Evolutionary conservation across 73 alveolate species (phyloP), one percentile per base, ranked within the genome.

Genomic region (Urostyla sp.): DNA sequence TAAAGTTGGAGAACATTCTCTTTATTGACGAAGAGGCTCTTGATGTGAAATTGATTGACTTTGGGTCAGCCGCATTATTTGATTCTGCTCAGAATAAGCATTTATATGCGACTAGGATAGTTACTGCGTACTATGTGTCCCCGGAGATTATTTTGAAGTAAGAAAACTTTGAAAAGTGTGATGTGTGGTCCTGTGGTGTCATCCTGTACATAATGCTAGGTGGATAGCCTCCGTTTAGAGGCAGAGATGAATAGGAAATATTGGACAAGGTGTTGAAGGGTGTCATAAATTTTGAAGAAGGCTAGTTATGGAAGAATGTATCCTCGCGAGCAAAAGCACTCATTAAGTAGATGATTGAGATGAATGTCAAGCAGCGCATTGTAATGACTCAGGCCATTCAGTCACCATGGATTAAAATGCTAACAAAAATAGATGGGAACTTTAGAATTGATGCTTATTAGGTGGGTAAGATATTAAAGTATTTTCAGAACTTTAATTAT

Each of bases 191-290:
- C 35, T 79, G 90, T 51, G 95, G 95, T 1, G 91, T 89, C 8
- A 89, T 89, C 16, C 81, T 89, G 67, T 89, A 84, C 69, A 87
- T 89, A 10, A 72, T 89, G 51, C 79, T 89, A 30, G 48, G 90
- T 27, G 96, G 96, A n/a, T 30, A 48, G 55, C 94, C 96, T 5
- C 96, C 96, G 2, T 89, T 89, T 78, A 67, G 84, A 57, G 96
- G 96, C n/a, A 82, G 63, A 43, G 78, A 61, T 54, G 67, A 79
- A 67, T 44, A 57, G 52, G 81, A 49, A 57, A 53, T 43, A 10
- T 44, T 45, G 83, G 87, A 24, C 5, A 59, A 59, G 27, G 76
- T 59, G 5, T n/a, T 59, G 8, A 59, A 59, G 21, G 57, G 31
- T 10, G 37, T 45, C 26, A 53, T 58, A 32, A 69, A 75, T 58